Evolutionary conservation across 2,329 filamentous ascomycete species (phyloP).

Genomic region (Xylariaceae sp.): DNA sequence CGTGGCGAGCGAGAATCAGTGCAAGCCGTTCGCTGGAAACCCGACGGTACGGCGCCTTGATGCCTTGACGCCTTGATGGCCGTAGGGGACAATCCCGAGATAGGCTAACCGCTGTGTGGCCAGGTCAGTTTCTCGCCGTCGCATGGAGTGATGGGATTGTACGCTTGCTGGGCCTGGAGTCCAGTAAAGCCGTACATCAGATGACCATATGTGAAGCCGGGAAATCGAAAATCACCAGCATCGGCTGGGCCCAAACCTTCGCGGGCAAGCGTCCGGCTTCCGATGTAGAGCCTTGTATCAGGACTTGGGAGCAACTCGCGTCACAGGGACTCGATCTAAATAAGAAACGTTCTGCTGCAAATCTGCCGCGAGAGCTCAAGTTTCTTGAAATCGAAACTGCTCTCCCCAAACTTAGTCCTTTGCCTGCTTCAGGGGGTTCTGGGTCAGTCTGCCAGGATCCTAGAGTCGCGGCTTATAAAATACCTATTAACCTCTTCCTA

Average conservation of each 20-base stretch:
- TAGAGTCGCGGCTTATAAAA: conserved; percentile 8
- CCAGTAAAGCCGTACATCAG: conserved; percentile 74
- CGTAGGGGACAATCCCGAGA: not conserved
- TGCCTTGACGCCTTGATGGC: not conserved
- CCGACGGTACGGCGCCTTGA: conserved; percentile 50
- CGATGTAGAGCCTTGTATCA: conserved; percentile 16
- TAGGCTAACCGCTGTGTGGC: conserved; percentile 16
- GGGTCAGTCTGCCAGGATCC: conserved; percentile 46
- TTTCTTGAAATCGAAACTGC: conserved; percentile 72
- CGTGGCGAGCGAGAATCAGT: conserved; percentile 41
- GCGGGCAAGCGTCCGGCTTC: conserved; percentile 30
- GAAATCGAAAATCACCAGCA: conserved; percentile 45
- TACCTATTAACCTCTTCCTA: conserved; percentile 29
- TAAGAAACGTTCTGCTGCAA: conserved; percentile 35
- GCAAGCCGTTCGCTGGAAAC: conserved; percentile 59
- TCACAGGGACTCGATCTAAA: conserved; percentile 29
- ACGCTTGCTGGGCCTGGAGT: conserved; percentile 73
- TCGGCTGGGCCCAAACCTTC: conserved; percentile 50
- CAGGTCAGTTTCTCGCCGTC: conserved; percentile 73
- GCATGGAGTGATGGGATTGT: conserved; percentile 79
- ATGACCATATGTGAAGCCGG: conserved; percentile 50
- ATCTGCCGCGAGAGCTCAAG: conserved; percentile 69
- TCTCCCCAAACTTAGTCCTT: conserved; percentile 69
- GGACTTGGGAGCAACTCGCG: conserved; percentile 33
- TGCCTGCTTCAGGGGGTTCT: conserved; percentile 60